Percentiles rank a stretch among this genome's conserved stretches.
Conservation (phyloP, 2,329 filamentous ascomycete species). For the Epichloe uncinata region DNA sequence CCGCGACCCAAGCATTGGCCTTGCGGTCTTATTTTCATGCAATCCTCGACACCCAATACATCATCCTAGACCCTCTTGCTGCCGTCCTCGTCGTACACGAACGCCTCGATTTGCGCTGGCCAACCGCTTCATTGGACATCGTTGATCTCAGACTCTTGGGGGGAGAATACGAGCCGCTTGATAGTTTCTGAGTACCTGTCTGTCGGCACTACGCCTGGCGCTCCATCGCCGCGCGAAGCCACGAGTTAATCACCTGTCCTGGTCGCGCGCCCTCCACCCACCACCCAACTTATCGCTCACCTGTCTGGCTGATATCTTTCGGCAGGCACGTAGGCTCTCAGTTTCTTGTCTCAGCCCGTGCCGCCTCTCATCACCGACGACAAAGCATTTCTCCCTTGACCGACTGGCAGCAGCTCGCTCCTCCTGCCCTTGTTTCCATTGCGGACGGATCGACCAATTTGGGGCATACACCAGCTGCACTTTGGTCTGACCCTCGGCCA, state of each 20-base stretch:
- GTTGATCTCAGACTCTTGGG: constrained; percentile 4
- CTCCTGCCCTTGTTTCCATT: neutral
- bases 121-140: constrained; percentile 15
- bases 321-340: neutral
- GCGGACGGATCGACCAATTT: neutral
- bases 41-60: constrained; percentile 5
- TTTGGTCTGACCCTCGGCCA: constrained; percentile 13
- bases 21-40: constrained; percentile 2
- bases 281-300: neutral
- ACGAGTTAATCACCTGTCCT: constrained; percentile 11
- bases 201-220: constrained; percentile 13
- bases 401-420: neutral
- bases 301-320: neutral
- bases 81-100: constrained; percentile 13
- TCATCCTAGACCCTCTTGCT: constrained; percentile 5
- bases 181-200: constrained; percentile 3
- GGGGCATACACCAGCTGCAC: constrained; percentile 19
- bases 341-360: constrained; percentile 2
- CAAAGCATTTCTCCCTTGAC: neutral
- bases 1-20: constrained; percentile 2
- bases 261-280: constrained; percentile 1
- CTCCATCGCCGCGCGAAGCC: constrained; percentile 12
- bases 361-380: neutral
- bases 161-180: constrained; percentile 19
- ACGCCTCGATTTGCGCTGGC: constrained; percentile 9